phyloP scores from a whole-genome alignment of 2,329 filamentous ascomycete genomes.

The Scytalidium lignicola region DNA sequence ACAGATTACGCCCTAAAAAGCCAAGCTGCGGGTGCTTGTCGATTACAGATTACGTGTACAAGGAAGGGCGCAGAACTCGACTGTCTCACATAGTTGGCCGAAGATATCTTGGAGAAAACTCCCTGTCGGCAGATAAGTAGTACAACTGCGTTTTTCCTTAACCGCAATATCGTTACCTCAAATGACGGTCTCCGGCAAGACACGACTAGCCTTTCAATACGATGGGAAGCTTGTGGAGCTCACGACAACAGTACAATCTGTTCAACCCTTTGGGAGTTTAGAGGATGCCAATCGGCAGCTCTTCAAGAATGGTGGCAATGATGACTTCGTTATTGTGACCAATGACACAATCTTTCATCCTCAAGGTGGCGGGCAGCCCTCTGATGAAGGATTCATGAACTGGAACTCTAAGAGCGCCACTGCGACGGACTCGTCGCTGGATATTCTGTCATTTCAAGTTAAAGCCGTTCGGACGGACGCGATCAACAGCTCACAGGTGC shows the following conservation, averaged over 20 bases:
- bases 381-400: constrained; percentile 56
- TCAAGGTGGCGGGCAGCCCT: constrained; percentile 70
- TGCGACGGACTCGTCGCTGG: neutral
- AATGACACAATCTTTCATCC: constrained; percentile 69
- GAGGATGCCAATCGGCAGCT: constrained; percentile 31
- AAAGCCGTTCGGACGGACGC: constrained; percentile 51
- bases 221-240: constrained; percentile 8
- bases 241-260: constrained; percentile 10
- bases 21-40: too few relatives aligned
- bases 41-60: too few relatives aligned
- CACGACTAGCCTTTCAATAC: constrained; percentile 10
- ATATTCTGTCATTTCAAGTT: constrained; percentile 43
- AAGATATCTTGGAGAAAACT: too few relatives aligned
- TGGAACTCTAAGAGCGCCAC: constrained; percentile 7
- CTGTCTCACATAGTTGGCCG: too few relatives aligned
- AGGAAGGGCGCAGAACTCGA: too few relatives aligned
- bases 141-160: too few relatives aligned
- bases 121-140: too few relatives aligned
- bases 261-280: constrained; percentile 14
- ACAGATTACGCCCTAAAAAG: too few relatives aligned
- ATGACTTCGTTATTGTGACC: constrained; percentile 54
- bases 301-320: constrained; percentile 50
- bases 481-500: constrained; percentile 46
- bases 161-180: neutral
- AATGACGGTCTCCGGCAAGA: neutral